Percentiles rank a stretch among this genome's conserved stretches.
These are phyloP conservation scores for Agrocybe praecox DNA, from an alignment of 768 basidiomycete genomes.

Conservation along the genomic window DNA sequence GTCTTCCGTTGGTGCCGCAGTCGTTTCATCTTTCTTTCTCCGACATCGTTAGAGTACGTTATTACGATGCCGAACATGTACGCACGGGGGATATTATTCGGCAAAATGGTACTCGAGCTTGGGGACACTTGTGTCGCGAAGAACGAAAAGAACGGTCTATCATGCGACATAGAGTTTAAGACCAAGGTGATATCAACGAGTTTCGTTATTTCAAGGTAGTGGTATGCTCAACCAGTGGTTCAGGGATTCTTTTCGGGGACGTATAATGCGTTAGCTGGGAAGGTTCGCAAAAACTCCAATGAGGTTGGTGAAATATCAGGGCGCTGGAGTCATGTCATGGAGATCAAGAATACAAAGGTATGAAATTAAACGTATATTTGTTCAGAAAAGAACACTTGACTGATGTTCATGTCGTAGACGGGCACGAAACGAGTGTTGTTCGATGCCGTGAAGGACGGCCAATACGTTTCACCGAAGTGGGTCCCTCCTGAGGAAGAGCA, in stretches of 20 bases:
- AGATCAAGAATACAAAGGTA: conserved; percentile 74
- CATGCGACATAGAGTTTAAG: conserved; percentile 93
- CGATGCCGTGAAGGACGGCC: conserved; percentile 77
- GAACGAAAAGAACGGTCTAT: conserved; percentile 75
- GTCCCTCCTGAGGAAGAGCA: conserved; percentile 88
- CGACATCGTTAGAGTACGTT: conserved; percentile 61
- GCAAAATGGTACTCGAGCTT: conserved; percentile 95
- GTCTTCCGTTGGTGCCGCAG: conserved; percentile 10
- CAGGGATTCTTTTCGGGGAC: conserved; percentile 97
- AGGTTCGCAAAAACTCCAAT: conserved; percentile 61
- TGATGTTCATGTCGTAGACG: conserved; percentile 38
- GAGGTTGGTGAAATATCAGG: conserved; percentile 89
- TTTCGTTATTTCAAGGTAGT: neutral
- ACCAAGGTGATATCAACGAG: conserved; percentile 67
- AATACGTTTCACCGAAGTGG: conserved; percentile 76
- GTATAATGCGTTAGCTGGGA: conserved; percentile 89
- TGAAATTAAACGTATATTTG: conserved; percentile 11
- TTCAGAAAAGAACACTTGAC: neutral
- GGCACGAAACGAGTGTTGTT: conserved; percentile 79
- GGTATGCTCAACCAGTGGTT: neutral
- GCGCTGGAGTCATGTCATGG: conserved; percentile 90
- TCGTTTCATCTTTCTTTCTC: conserved; percentile 7
- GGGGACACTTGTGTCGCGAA: conserved; percentile 87
- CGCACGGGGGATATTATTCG: conserved; percentile 83
- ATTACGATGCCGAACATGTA: conserved; percentile 99